These are phyloP conservation scores for Backusella macrospora DNA, from an alignment of 192 early-diverging fungal species.

Conservation along the genomic window DNA sequence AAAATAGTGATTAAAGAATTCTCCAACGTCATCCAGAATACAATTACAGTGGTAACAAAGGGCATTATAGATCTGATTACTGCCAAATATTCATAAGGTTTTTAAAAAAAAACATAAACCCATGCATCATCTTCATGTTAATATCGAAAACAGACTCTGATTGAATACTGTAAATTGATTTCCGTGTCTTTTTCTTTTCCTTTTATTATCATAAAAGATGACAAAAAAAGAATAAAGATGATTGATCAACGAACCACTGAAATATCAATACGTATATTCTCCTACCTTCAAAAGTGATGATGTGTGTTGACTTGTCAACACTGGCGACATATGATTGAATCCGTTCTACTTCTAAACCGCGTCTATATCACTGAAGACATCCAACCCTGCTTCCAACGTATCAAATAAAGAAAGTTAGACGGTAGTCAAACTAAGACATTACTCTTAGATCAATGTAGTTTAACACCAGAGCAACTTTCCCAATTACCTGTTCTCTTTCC, in stretches of 20 bases:
- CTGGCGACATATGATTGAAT: background rate
- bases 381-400: too few relatives aligned
- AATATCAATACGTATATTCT: slow-evolving; percentile 2
- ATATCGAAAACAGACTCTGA: too few relatives aligned
- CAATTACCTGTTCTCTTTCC: background rate
- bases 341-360: background rate
- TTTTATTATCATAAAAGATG: too few relatives aligned
- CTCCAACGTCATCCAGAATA: too few relatives aligned
- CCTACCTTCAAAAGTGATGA: background rate
- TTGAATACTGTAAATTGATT: too few relatives aligned
- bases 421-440: background rate
- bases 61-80: too few relatives aligned
- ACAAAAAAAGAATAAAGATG: background rate
- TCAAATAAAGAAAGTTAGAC: background rate
- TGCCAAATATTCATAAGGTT: too few relatives aligned
- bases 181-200: too few relatives aligned
- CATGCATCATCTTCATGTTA: too few relatives aligned
- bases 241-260: background rate
- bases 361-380: background rate
- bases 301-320: background rate
- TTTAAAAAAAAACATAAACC: too few relatives aligned
- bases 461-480: background rate
- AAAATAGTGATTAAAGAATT: too few relatives aligned
- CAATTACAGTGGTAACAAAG: too few relatives aligned
- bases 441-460: background rate